phyloP scores from a whole-genome alignment of 1,284 basidiomycete species.

The Trametes sp. region DNA sequence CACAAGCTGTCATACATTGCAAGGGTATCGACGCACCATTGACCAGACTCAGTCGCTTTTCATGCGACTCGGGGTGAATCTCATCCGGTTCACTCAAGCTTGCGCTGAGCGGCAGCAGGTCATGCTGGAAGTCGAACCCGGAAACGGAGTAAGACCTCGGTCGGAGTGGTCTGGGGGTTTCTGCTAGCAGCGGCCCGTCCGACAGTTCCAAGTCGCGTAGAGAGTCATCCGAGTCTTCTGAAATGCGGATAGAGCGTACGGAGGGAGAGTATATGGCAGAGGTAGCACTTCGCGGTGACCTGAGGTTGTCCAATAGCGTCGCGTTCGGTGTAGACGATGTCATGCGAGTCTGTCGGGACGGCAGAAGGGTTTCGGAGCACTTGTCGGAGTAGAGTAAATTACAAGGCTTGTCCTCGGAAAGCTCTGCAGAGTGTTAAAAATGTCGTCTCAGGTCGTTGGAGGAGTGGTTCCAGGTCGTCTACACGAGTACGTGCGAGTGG shows the following conservation, averaged over 20 bases:
- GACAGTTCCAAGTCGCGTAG: constrained; percentile 80
- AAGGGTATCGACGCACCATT: constrained; percentile 62
- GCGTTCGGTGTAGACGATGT: constrained; percentile 46
- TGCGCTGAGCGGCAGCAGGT: constrained; percentile 78
- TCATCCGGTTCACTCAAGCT: constrained; percentile 75
- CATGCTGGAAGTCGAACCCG: constrained; percentile 81
- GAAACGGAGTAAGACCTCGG: constrained; percentile 74
- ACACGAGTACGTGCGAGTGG: neutral
- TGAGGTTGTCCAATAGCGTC: constrained; percentile 39
- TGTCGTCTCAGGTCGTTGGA: neutral
- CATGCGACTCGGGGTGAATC: constrained; percentile 52
- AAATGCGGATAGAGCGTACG: constrained; percentile 55
- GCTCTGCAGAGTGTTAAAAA: neutral
- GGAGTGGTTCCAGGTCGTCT: neutral
- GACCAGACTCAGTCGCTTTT: constrained; percentile 80
- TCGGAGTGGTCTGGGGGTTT: constrained; percentile 43
- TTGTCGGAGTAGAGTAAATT: neutral
- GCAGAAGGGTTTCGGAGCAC: neutral
- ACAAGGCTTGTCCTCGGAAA: neutral
- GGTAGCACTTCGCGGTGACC: constrained; percentile 43
- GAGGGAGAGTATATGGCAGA: constrained; percentile 45
- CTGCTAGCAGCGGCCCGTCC: constrained; percentile 59
- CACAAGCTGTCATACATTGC: neutral
- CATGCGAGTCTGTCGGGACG: constrained; percentile 31
- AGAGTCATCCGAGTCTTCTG: constrained; percentile 75